Evolutionary conservation across 257 asterid genomes (phyloP).

Genomic region (Datura wrightii): DNA sequence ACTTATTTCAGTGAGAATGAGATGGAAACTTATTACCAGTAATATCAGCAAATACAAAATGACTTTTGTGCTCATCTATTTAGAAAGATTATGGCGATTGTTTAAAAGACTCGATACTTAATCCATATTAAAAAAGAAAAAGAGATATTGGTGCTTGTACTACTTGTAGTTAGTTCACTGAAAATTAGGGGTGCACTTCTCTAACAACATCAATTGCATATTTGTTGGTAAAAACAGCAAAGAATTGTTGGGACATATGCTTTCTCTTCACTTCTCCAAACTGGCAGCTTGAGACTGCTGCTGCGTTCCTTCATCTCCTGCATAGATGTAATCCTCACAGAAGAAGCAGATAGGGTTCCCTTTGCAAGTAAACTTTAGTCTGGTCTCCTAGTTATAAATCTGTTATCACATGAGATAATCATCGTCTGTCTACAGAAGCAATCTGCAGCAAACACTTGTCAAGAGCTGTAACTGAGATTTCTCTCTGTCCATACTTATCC

Average conservation of each 20-base stretch:
- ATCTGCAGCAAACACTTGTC: conserved; percentile 6
- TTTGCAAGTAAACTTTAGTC: conserved; percentile 7
- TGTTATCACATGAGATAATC: conserved; percentile 10
- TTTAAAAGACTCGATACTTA: neutral
- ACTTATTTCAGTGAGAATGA: conserved; percentile 16
- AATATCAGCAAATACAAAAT: conserved; percentile 10
- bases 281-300: neutral
- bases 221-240: neutral
- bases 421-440: conserved; percentile 4
- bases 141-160: neutral
- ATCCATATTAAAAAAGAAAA: neutral
- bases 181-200: conserved; percentile 17
- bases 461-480: neutral
- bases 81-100: neutral
- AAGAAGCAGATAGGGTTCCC: neutral
- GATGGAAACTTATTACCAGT: conserved; percentile 20
- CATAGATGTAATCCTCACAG: neutral
- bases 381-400: conserved; percentile 11
- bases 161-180: conserved; percentile 22
- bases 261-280: neutral
- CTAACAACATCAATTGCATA: conserved; percentile 10
- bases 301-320: neutral
- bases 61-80: conserved; percentile 19
- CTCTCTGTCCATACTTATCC: conserved; percentile 16
- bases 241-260: conserved; percentile 10